Base-by-base conservation (phyloP, 73 alveolate genomes). In the Paramecium sexaurelia region DNA sequence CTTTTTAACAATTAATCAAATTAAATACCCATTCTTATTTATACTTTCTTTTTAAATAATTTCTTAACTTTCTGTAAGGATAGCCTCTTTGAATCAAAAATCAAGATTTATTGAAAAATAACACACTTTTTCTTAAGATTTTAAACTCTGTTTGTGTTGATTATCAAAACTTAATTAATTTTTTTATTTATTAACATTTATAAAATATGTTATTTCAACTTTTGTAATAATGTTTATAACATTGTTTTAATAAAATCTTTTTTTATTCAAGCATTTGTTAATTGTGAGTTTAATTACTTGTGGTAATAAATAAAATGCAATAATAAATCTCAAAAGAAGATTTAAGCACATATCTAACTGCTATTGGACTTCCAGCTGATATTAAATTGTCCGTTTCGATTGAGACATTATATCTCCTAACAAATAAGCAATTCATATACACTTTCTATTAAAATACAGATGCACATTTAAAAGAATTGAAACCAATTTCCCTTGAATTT, bases 401-500 rank as follows among this genome's bases (percentile, higher is more conserved):
- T 11, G 83, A 66, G 6, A 29, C 83, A 5, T 13, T 66, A 29
- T 66, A 20, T 66, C 83, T 66, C 83, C 19, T 66, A 1, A 66
- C 83, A 1, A 66, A 66, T 22, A 66, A 66, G 9, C 83, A 66
- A 11, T 26, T 66, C 20, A 66, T 66, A 1, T 66, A 66, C 24
- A 26, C 43, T 8, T 32, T 32, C 26, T 66, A 66, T 66, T 26
- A 66, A 1, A 22, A 66, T 66, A 0, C 37, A 29, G 20, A 66
- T 29, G 29, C 26, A 4, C 83, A 66, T 32, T 22, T 29, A 13
- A 66, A 66, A 66, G 83, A 66, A 11, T 29, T 15, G 10, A 66
- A 66, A 29, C 83, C 83, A 24, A 66, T 66, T 29, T 66, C 83
- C 20, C 83, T 66, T 29, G 47, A 20, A 66, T 66, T 66, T 66